Evolutionary conservation across 768 basidiomycete species (phyloP), one percentile per base, ranked within the genome.

Genomic region (Suillus americanus): DNA sequence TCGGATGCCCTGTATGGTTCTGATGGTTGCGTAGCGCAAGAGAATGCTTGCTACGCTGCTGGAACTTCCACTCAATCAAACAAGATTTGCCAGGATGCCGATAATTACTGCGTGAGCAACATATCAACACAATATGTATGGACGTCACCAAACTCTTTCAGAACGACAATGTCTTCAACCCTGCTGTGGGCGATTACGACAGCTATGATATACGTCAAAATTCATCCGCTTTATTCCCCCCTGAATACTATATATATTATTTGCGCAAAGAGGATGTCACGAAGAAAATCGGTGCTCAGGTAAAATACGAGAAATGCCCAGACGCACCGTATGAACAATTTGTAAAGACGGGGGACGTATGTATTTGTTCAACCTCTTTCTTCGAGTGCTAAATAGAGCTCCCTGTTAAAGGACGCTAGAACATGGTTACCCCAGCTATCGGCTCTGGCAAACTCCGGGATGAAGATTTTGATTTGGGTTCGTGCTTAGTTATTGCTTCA

Each of bases 141-240:
- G 64, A 20, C 57, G 41, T 66, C 54, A 64, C 18, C 12, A 23
- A 38, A 23, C 51, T 35, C 40, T 10, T 43, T 53, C 62, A 87
- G 86, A 62, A 73, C 40, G 73, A 81, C 0, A 79, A 86, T n/a
- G 77, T 89, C 14, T 83, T 83, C 64, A 18, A 71, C 2, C 85
- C 85, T 0, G 84, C 85, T 1, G 77, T 88, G 6, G 85, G 85
- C 0, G 69, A 85, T 68, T 77, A 79, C 14, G 87, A 90, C 65
- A 67, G 79, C 0, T 73, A 89, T 64, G 88, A 89, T 68, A 75
- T 89, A 48, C 77, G 86, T n/a, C 87, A 89, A 72, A 86, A 82
- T 50, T 68, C 81, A 1, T 79, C 83, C 0, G 79, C 82, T 1
- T 62, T 75, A 7, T 89, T 89, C 73, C 87, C 88, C 5, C 83